These are phyloP conservation scores for Stromatinia cepivora DNA, from an alignment of 2,329 filamentous ascomycete species.

Conservation along the genomic window DNA sequence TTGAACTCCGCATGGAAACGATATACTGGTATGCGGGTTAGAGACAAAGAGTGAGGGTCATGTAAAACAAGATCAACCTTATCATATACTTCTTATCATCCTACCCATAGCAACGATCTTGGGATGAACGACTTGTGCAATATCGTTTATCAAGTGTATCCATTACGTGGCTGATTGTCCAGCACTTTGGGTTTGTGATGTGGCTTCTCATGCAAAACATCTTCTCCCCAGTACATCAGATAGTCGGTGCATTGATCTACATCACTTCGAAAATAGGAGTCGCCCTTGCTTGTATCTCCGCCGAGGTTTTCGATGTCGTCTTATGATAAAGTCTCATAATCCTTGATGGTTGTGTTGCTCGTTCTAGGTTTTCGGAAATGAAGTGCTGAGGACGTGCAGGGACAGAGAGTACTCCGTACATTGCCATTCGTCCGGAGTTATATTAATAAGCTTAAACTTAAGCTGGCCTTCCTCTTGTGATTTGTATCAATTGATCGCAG, in stretches of 20 bases:
- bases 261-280: not conserved
- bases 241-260: constrained; percentile 9
- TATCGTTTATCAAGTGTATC: not conserved
- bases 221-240: not conserved
- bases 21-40: not conserved
- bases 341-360: not conserved
- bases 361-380: constrained; percentile 12
- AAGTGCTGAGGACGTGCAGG: constrained; percentile 10
- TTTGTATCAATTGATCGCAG: not conserved
- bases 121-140: not conserved
- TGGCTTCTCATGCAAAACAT: not conserved
- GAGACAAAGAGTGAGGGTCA: not conserved
- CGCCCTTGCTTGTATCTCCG: constrained; percentile 13
- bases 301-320: not conserved
- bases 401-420: constrained; percentile 3
- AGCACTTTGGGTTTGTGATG: not conserved
- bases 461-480: not conserved
- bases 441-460: constrained; percentile 13
- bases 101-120: not conserved
- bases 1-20: not conserved
- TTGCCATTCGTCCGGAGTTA: constrained; percentile 14
- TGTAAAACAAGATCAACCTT: not conserved
- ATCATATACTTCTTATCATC: not conserved
- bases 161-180: not conserved
- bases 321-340: constrained; percentile 6